phyloP scores from a whole-genome alignment of 345 rosid species.

The Capsella bursapastoris region DNA sequence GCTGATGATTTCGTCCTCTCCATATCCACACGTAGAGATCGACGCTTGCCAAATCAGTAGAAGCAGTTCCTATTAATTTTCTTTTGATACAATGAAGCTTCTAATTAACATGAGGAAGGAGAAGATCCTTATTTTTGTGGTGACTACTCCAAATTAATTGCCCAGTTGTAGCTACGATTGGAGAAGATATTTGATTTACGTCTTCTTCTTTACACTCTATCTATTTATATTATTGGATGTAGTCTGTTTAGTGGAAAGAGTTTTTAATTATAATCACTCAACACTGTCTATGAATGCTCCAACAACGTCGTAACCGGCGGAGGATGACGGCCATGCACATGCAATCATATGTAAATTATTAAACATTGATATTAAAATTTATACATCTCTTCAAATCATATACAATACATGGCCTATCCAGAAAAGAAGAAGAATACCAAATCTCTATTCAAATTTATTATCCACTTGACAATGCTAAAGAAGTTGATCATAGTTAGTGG shows the following conservation, averaged over 20 bases:
- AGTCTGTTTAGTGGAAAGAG: conserved; percentile 1
- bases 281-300: neutral
- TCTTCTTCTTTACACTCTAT: conserved; percentile 17
- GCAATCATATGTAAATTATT: neutral
- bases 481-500: too few species aligned
- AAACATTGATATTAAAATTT: neutral
- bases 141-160: neutral
- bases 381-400: too few species aligned
- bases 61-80: too few species aligned
- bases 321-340: conserved; percentile 31
- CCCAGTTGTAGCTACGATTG: neutral
- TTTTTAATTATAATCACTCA: neutral
- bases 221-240: neutral
- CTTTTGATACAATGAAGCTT: neutral
- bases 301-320: conserved; percentile 20
- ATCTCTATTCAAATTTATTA: too few species aligned
- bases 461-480: too few species aligned
- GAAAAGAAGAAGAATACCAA: too few species aligned
- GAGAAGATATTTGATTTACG: neutral
- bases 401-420: too few species aligned
- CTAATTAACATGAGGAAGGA: neutral
- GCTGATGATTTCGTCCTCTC: too few species aligned
- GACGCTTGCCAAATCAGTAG: neutral
- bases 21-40: neutral
- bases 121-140: neutral